These are phyloP conservation scores for Seminavis robusta DNA, from an alignment of 108 stramenopile genomes.

Conservation along the genomic window DNA sequence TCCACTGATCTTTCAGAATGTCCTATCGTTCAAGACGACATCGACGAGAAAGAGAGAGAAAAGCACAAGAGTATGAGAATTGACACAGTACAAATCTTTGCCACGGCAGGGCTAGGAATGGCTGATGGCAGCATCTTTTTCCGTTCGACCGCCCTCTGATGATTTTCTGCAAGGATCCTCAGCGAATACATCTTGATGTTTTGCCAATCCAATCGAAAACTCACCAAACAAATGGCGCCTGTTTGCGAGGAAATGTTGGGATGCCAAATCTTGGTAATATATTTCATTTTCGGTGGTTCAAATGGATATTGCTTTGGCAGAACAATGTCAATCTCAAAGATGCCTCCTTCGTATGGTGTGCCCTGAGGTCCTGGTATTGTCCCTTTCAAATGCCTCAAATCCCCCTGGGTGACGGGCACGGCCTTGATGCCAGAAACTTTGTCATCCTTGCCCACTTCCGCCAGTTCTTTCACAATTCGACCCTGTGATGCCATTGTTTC, in stretches of 20 bases:
- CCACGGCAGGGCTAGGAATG: no score
- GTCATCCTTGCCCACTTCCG: constrained; percentile 54
- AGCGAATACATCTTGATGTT: no score
- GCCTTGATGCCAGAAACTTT: constrained; percentile 67
- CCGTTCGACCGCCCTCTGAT: no score
- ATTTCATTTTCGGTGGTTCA: constrained; percentile 94
- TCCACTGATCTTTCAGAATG: constrained; percentile 98
- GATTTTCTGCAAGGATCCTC: no score
- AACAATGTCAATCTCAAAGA: constrained; percentile 73
- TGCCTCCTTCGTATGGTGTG: constrained; percentile 79
- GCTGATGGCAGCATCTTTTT: no score
- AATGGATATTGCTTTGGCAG: constrained; percentile 89
- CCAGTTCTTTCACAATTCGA: constrained; percentile 51
- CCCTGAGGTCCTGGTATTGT: constrained; percentile 68
- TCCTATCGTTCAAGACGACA: constrained; percentile 49
- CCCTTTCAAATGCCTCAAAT: constrained; percentile 55
- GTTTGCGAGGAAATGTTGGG: constrained; percentile 95
- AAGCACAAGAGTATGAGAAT: no score
- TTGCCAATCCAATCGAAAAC: no score
- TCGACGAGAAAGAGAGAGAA: no score
- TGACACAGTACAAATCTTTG: no score
- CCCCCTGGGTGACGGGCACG: constrained; percentile 22
- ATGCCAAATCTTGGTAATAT: constrained; percentile 96
- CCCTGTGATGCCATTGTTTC: no score
- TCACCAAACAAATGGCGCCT: constrained; percentile 94